These are phyloP conservation scores for Mycena maculata DNA, from an alignment of 768 basidiomycete species.

Conservation along the genomic window DNA sequence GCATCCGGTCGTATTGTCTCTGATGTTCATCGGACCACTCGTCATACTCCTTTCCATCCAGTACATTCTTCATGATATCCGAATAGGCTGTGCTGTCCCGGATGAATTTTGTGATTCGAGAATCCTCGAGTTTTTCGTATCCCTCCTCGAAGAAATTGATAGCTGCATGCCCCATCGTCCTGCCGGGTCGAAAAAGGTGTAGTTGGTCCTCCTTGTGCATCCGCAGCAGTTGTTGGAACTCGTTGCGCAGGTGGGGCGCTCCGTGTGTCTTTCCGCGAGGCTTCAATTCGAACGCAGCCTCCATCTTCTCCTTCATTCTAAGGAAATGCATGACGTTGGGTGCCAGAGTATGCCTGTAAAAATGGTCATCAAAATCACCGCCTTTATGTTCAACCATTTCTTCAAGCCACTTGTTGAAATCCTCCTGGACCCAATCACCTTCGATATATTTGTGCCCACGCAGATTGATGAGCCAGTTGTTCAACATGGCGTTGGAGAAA, in stretches of 20 bases:
- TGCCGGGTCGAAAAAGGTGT: slow-evolving; percentile 14
- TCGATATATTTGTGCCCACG: slow-evolving; percentile 7
- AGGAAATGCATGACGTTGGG: slow-evolving; percentile 26
- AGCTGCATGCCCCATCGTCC: slow-evolving; percentile 21
- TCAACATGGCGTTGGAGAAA: slow-evolving; percentile 24
- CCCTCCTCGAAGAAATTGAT: no score
- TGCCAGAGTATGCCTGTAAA: slow-evolving; percentile 21
- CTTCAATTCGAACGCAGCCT: slow-evolving; percentile 15
- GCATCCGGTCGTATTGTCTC: not conserved
- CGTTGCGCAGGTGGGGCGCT: slow-evolving; percentile 25
- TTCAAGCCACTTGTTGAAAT: slow-evolving; percentile 35
- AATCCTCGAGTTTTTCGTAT: slow-evolving; percentile 11
- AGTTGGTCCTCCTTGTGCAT: slow-evolving; percentile 22
- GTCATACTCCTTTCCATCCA: slow-evolving; percentile 2
- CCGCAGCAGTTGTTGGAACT: slow-evolving; percentile 18
- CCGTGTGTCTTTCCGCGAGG: slow-evolving; percentile 13
- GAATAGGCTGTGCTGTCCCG: slow-evolving; percentile 6
- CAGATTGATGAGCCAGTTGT: slow-evolving; percentile 34
- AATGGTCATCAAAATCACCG: no score
- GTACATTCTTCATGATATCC: slow-evolving; percentile 5
- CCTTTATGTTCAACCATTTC: slow-evolving; percentile 15
- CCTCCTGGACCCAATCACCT: slow-evolving; percentile 27
- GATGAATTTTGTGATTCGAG: slow-evolving; percentile 3
- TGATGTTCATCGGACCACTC: not conserved
- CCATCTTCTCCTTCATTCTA: slow-evolving; percentile 24